Evolutionary conservation across 2,329 filamentous ascomycete species (phyloP), one percentile per base, ranked within the genome.

Genomic region (Drechslerella dactyloides): DNA sequence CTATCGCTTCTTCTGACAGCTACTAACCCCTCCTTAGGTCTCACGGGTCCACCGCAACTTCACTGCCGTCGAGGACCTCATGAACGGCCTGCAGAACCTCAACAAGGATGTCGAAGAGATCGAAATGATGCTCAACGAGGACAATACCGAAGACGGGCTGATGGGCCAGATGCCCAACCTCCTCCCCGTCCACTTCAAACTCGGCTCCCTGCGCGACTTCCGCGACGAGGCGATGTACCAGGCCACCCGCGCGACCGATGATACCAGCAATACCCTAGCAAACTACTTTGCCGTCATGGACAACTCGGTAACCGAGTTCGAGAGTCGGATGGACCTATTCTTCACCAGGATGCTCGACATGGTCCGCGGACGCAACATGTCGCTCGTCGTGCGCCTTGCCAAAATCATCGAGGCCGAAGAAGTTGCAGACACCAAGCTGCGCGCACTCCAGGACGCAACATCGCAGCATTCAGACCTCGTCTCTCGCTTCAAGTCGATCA

Each of bases 41-140:
- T 93, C 93, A 62, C 91, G 96, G 81, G 94, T 96, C 75, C 94
- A 99, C 81, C 87, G 93, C 74, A 97, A 99, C 81, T 99, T 99
- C 79, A 91, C 90, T 77, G 91, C 91, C 51, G 93, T 96, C 72
- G 89, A 97, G 82, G 87, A 89, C 76, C 97, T 99, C 92, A 91
- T 93, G 79, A 87, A 85, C 76, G 93, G 96, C 76, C 85, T 99
- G 76, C 90, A 96, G 80, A 89, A 85, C 13, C 97, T 99, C 77
- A 90, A 91, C 80, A 85, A 88, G 64, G 87, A 92, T 70, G 82
- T 99, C 57, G 84, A 84, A 60, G 84, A 86, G 75, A 86, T 97
- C 62, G 91, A 96, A 81, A 82, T 83, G 48, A 87, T 97, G 83
- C 82, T 99, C 76, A 83, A 84, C 68, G 86, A 93, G 77, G 93